Conservation (phyloP, 495 filamentous ascomycete genomes). For the Aspergillus kassunensis region DNA sequence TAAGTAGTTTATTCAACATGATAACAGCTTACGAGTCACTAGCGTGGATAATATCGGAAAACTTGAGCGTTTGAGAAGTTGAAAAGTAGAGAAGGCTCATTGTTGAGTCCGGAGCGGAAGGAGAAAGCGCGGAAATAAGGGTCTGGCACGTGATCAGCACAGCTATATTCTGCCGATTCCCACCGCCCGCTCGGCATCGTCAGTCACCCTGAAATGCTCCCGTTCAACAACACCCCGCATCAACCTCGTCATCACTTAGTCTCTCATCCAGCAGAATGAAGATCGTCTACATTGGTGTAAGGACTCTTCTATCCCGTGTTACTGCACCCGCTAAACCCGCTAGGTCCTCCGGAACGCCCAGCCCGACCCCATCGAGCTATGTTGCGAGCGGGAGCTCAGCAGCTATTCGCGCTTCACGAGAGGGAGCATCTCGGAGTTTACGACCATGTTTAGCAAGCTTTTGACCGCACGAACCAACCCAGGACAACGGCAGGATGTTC, state of each 20-base stretch:
- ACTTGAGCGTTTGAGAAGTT: too few relatives aligned
- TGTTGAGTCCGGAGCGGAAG: too few relatives aligned
- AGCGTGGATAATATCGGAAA: too few relatives aligned
- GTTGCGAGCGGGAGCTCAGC: constrained; percentile 73
- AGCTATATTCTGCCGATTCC: constrained; percentile 2
- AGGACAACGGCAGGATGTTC: constrained; percentile 86
- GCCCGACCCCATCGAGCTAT: constrained; percentile 77
- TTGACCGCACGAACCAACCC: constrained; percentile 78
- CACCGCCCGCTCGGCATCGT: constrained; percentile 1
- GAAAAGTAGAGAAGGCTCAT: too few relatives aligned
- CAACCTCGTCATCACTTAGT: neutral
- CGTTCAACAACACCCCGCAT: constrained; percentile 7
- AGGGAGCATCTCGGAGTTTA: constrained; percentile 48
- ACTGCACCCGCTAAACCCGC: neutral
- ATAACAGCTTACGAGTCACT: too few relatives aligned
- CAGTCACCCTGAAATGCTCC: neutral
- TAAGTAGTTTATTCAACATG: too few relatives aligned
- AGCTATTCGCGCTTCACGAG: constrained; percentile 79
- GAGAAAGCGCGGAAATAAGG: neutral
- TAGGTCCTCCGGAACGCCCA: constrained; percentile 79
- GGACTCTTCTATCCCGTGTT: neutral
- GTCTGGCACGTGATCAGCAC: neutral
- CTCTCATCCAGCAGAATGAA: constrained; percentile 10
- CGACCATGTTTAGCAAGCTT: constrained; percentile 52
- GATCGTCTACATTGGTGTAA: constrained; percentile 16